Percentiles rank a stretch among this genome's conserved stretches.
These are phyloP conservation scores for Pterocarpus santalinus DNA, from an alignment of 306 rosid species.

Conservation along the genomic window DNA sequence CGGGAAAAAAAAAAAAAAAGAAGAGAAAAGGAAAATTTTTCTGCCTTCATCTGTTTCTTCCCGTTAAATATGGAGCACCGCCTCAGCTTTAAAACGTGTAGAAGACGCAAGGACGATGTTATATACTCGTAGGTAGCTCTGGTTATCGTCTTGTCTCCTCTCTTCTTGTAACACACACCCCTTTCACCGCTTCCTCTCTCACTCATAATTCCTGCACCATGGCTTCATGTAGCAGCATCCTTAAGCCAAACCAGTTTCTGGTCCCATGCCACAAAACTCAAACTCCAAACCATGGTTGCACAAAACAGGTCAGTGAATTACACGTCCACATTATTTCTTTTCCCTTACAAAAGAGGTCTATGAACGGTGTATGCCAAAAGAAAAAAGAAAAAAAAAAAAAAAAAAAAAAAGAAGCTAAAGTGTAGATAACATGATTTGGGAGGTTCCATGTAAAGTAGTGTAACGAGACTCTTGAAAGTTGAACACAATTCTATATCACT, in stretches of 20 bases:
- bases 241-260: constrained; percentile 50
- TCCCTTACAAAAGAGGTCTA: no score
- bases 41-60: not conserved
- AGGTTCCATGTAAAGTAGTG: not conserved
- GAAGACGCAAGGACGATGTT: not conserved
- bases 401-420: not conserved
- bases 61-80: not conserved
- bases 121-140: not conserved
- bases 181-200: not conserved
- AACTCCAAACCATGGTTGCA: constrained; percentile 38
- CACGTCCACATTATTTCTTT: no score
- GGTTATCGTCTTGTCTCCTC: constrained; percentile 43
- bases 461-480: constrained; percentile 1
- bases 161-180: not conserved
- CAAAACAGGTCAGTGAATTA: constrained; percentile 56
- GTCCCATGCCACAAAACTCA: constrained; percentile 40
- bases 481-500: not conserved
- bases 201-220: constrained; percentile 44
- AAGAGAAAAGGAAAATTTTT: no score
- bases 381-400: no score
- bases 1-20: no score
- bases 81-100: not conserved
- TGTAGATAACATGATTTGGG: not conserved
- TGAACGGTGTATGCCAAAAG: no score
- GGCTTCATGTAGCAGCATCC: constrained; percentile 57